Percentiles rank a stretch among this genome's conserved stretches.
Evolutionary conservation across 768 basidiomycete species (phyloP).

Genomic region (Amanita pseudoporphyria): DNA sequence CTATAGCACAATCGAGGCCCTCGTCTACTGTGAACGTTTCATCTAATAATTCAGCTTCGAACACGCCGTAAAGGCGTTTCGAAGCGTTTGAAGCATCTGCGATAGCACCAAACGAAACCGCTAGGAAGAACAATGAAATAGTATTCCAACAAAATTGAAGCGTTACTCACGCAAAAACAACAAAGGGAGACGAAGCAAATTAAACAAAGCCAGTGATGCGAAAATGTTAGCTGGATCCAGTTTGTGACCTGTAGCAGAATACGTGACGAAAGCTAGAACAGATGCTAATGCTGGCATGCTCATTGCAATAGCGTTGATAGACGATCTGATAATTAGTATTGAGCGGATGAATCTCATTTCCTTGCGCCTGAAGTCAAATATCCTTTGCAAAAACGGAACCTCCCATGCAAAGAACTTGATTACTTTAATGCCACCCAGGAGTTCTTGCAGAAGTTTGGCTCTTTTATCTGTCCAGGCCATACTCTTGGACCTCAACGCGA

Average conservation of each 20-base stretch:
- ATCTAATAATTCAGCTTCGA: constrained; percentile 70
- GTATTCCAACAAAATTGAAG: constrained; percentile 7
- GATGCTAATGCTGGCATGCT: constrained; percentile 73
- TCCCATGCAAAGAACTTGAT: constrained; percentile 95
- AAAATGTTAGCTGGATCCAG: constrained; percentile 71
- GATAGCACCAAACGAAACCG: constrained; percentile 46
- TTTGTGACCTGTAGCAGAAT: constrained; percentile 59
- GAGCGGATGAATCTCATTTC: constrained; percentile 67
- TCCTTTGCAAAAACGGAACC: constrained; percentile 63
- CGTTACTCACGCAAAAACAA: constrained; percentile 51
- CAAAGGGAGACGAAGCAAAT: constrained; percentile 70
- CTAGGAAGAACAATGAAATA: constrained; percentile 16
- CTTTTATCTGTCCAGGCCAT: constrained; percentile 91
- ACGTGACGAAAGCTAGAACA: constrained; percentile 68
- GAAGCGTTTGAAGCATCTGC: constrained; percentile 79
- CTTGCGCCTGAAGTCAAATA: constrained; percentile 56
- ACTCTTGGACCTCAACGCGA: constrained; percentile 55
- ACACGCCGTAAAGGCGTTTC: constrained; percentile 69
- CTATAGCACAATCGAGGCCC: constrained; percentile 51
- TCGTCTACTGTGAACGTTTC: constrained; percentile 48
- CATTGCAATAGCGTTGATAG: constrained; percentile 58
- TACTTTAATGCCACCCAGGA: constrained; percentile 82
- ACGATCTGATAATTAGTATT: constrained; percentile 56
- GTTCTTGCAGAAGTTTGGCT: constrained; percentile 81
- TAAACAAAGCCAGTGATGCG: constrained; percentile 79